These are phyloP conservation scores for Chenopodium quinoa DNA, from an alignment of 148 eudicot species.

Conservation along the genomic window DNA sequence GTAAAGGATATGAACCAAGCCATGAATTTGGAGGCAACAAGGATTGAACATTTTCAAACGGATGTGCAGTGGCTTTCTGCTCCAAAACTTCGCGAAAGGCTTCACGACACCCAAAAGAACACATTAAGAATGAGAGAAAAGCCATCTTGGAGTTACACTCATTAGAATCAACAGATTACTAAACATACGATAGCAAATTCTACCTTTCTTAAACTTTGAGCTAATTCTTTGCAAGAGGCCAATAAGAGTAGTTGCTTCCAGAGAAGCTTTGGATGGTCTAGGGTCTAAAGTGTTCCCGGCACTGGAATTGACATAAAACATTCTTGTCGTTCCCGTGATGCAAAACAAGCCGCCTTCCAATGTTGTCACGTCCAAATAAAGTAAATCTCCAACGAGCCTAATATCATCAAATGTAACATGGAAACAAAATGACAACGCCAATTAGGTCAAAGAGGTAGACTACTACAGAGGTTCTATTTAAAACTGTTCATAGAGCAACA, in stretches of 20 bases:
- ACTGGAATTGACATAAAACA: constrained; percentile 86
- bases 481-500: neutral
- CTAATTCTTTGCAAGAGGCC: constrained; percentile 88
- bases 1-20: constrained; percentile 86
- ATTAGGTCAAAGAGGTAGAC: neutral
- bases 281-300: constrained; percentile 64
- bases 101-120: constrained; percentile 28
- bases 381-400: constrained; percentile 97
- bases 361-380: constrained; percentile 84
- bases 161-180: neutral
- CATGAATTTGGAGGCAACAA: constrained; percentile 87
- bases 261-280: constrained; percentile 59
- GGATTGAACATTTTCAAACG: constrained; percentile 94
- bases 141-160: neutral
- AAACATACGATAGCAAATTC: neutral
- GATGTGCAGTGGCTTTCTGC: constrained; percentile 85
- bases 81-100: constrained; percentile 91
- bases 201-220: constrained; percentile 95
- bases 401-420: constrained; percentile 6
- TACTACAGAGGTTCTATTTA: neutral
- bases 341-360: constrained; percentile 80
- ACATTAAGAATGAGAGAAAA: neutral
- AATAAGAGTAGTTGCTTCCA: constrained; percentile 82
- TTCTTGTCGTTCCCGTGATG: constrained; percentile 81
- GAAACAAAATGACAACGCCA: constrained; percentile 1